These are phyloP conservation scores for Ophiostoma piceae DNA, from an alignment of 2,329 filamentous ascomycete genomes.

Conservation along the genomic window DNA sequence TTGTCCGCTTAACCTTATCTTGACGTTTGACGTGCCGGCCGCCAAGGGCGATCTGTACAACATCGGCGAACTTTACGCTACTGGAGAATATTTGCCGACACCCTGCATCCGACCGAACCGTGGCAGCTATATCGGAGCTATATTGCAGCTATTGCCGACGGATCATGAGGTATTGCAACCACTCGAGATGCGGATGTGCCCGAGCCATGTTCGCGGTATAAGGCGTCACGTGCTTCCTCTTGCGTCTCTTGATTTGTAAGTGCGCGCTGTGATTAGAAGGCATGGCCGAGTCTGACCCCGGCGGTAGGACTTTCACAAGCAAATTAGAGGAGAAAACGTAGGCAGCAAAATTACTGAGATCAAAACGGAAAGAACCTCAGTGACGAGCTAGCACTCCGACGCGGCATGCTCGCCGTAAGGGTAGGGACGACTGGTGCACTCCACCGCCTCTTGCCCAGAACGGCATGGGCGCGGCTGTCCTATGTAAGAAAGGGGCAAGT, in stretches of 20 bases:
- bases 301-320: conserved; percentile 16
- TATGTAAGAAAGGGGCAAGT: conserved; percentile 20
- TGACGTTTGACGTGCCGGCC: background rate
- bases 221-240: background rate
- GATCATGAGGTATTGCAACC: background rate
- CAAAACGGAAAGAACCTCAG: conserved; percentile 4
- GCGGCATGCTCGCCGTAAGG: background rate
- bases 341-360: background rate
- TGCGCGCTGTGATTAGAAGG: conserved; percentile 17
- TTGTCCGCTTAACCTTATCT: background rate
- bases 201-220: background rate
- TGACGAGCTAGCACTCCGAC: background rate
- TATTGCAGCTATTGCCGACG: background rate
- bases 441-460: conserved; percentile 20
- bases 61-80: background rate
- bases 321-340: conserved; percentile 2
- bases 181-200: too few relatives aligned
- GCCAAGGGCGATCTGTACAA: background rate
- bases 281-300: conserved; percentile 18
- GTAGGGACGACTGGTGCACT: conserved; percentile 16
- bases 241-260: background rate
- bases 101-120: background rate
- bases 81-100: background rate
- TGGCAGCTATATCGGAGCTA: background rate
- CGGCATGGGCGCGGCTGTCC: conserved; percentile 19